phyloP scores from a whole-genome alignment of 192 early-diverging fungal genomes.

The Podila minutissima region DNA sequence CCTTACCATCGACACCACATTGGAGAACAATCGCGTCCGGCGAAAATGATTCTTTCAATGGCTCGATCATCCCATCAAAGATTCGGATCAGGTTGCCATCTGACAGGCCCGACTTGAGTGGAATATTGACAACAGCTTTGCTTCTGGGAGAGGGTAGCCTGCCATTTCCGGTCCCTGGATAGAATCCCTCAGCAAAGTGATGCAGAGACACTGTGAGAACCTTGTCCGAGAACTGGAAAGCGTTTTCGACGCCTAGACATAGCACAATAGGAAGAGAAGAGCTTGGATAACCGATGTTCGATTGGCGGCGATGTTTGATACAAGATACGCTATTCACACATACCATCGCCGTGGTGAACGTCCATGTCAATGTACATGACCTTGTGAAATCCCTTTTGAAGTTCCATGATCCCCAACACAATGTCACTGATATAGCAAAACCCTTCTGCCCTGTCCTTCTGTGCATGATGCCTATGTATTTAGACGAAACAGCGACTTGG shows the following conservation, averaged over 20 bases:
- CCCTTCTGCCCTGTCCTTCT: constrained; percentile 75
- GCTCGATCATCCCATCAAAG: constrained; percentile 66
- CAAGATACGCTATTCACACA: not conserved
- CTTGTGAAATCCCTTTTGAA: constrained; percentile 68
- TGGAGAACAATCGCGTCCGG: constrained; percentile 84
- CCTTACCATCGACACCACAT: constrained; percentile 70
- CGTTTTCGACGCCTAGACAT: constrained; percentile 81
- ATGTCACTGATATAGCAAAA: constrained; percentile 96
- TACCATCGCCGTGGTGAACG: constrained; percentile 89
- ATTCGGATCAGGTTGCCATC: constrained; percentile 71
- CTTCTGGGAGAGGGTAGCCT: constrained; percentile 4
- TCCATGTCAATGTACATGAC: constrained; percentile 94
- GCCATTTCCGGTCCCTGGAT: constrained; percentile 62
- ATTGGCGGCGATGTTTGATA: too few relatives aligned
- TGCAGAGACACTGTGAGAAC: constrained; percentile 92
- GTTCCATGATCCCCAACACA: constrained; percentile 84
- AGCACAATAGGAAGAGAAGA: not conserved
- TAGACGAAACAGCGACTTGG: not conserved
- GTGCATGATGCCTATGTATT: constrained; percentile 51
- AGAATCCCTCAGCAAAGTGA: constrained; percentile 82
- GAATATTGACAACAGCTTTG: constrained; percentile 72
- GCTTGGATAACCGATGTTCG: too few relatives aligned
- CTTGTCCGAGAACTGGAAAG: constrained; percentile 82
- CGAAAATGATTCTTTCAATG: constrained; percentile 63
- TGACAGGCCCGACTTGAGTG: constrained; percentile 74